Conservation (phyloP, 129 eudicot genomes). For the Erigeron canadensis region DNA sequence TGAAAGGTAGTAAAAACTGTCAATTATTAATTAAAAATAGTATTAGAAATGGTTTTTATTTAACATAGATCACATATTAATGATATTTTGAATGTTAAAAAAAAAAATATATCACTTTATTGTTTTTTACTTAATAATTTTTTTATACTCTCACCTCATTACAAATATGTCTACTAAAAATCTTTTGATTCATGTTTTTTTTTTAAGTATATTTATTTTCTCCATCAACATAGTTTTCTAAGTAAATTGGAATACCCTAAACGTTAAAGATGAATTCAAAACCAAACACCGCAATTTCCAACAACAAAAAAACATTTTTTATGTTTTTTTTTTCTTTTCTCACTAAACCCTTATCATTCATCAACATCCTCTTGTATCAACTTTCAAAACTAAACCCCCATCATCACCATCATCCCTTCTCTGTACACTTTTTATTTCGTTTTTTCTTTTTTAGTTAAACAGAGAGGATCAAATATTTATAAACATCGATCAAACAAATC, state of each 20-base stretch:
- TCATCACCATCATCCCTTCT: slow-evolving; percentile 9
- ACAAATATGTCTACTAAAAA: too few relatives aligned
- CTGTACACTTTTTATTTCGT: slow-evolving; percentile 29
- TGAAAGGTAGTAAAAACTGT: too few relatives aligned
- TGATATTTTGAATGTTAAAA: too few relatives aligned
- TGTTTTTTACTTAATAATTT: too few relatives aligned
- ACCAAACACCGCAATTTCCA: background rate
- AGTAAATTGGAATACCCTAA: background rate
- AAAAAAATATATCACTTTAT: too few relatives aligned
- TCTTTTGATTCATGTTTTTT: too few relatives aligned
- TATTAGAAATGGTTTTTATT: too few relatives aligned
- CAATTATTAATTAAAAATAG: too few relatives aligned
- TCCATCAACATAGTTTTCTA: too few relatives aligned
- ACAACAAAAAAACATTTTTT: slow-evolving; percentile 1
- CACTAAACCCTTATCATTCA: slow-evolving; percentile 9
- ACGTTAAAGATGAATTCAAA: background rate
- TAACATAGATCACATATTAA: too few relatives aligned
- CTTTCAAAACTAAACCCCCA: background rate
- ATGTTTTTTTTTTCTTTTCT: background rate
- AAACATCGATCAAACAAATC: slow-evolving; percentile 21
- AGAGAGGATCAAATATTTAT: slow-evolving; percentile 15
- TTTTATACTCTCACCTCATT: too few relatives aligned
- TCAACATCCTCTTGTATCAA: background rate
- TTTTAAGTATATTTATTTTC: too few relatives aligned
- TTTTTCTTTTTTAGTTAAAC: background rate